Base-by-base conservation (phyloP, 2,329 filamentous ascomycete species). In the Colletotrichum kahawae region DNA sequence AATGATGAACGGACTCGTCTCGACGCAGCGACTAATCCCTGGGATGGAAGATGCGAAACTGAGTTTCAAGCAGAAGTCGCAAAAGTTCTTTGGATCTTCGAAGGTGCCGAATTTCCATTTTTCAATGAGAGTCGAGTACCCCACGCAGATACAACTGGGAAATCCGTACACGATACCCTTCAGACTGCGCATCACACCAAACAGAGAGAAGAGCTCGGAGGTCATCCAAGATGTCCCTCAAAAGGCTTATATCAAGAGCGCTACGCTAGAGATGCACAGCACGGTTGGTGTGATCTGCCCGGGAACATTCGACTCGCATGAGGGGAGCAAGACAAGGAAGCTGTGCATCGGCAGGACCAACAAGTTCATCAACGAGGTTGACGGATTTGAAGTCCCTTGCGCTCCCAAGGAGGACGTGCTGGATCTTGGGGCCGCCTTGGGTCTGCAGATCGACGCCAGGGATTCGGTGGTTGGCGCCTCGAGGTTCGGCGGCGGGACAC, bases 71-170 rank as follows among this genome's bases (percentile, higher is more conserved):
- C 82, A 84, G 62, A 84, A 80, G 68, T 78, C 80, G 1, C 81
- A 80, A 10, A 80, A 81, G 38, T 64, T 84, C 4, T 81, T 86
- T 6, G 75, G 76, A 3, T 80, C 81, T 1, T 81, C 82, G 13
- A 83, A 80, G n/a, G 79, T 84, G 1, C 85, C 85, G 0, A 38
- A 65, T 1, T 79, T 85, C 3, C 34, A 27, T 0, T 85, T 81
- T 51, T 68, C 76, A 0, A 21, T 84, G 1, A 67, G 81, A 7
- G 65, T 83, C 2, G 75, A 79, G 3, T 76, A 78, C 2, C 84
- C 85, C 0, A 63, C 62, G 0, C 73, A 80, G 1, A 76, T 86
- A 8, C 83, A 84, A 24, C 77, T 85, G 0, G 79, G 80, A 1
- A 79, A 81, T 21, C 78, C 79, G 0, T 24, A 56, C 0, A 75